A percentile compares a stretch with the other conserved stretches of the same genome.
Conservation (phyloP, 495 filamentous ascomycete genomes). For the Penicillium ucsense region DNA sequence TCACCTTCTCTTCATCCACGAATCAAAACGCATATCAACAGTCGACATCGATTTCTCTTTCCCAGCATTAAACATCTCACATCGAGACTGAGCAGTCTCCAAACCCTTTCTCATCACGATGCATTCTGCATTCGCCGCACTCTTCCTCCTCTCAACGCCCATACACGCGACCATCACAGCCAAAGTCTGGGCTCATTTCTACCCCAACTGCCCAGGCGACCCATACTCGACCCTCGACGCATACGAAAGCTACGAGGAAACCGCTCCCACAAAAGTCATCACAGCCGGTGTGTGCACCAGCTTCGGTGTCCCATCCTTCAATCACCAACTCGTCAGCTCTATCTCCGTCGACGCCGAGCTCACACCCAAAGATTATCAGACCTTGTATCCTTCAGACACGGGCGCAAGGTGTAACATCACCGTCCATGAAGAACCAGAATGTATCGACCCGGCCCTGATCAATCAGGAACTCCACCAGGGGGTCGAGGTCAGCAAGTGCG, state of each 20-base stretch:
- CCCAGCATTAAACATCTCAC: background rate
- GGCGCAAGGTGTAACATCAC: slow-evolving; percentile 24
- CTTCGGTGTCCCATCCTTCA: slow-evolving; percentile 21
- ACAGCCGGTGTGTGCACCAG: slow-evolving; percentile 18
- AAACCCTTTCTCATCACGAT: slow-evolving; percentile 2
- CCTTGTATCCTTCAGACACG: slow-evolving; percentile 6
- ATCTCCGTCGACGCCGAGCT: slow-evolving; percentile 27
- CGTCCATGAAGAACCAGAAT: slow-evolving; percentile 28
- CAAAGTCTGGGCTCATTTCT: slow-evolving; percentile 30
- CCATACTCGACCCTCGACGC: slow-evolving; percentile 14
- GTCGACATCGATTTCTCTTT: background rate
- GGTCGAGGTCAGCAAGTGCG: slow-evolving; percentile 20
- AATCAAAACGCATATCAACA: background rate
- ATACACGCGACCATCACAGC: slow-evolving; percentile 18
- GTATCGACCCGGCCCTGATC: slow-evolving; percentile 24
- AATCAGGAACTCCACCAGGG: slow-evolving; percentile 12
- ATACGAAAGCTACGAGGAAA: slow-evolving; percentile 21
- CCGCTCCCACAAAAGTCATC: slow-evolving; percentile 17
- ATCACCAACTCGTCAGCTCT: slow-evolving; percentile 17
- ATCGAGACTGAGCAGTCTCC: background rate
- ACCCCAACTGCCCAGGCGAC: slow-evolving; percentile 24
- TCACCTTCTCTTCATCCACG: background rate
- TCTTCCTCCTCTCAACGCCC: slow-evolving; percentile 18
- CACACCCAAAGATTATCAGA: slow-evolving; percentile 7
- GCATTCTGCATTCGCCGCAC: slow-evolving; percentile 12